A percentile compares a stretch with the other conserved stretches of the same genome.
Conservation (phyloP, 2,329 filamentous ascomycete genomes). For the Nigrospora osmanthi region DNA sequence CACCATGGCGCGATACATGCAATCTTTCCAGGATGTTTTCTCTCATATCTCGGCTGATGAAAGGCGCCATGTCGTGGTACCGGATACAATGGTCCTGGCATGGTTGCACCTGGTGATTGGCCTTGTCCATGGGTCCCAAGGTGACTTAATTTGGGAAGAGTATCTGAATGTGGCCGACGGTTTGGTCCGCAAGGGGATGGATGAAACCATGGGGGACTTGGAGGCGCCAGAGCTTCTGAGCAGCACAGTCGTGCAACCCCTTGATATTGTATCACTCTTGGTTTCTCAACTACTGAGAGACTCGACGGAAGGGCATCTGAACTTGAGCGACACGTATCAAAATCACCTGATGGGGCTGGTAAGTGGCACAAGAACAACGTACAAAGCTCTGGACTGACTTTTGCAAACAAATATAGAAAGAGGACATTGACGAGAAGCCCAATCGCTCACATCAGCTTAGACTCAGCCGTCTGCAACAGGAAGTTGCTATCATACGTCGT, state of each 20-base stretch:
- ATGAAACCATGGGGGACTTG: conserved; percentile 25
- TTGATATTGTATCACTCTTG: conserved; percentile 33
- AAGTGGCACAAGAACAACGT: conserved; percentile 5
- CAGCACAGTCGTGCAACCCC: conserved; percentile 29
- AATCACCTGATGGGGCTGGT: conserved; percentile 33
- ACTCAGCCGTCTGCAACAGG: conserved; percentile 31
- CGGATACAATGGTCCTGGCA: conserved; percentile 26
- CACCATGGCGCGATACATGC: conserved; percentile 5
- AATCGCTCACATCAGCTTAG: conserved; percentile 32
- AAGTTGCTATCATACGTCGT: conserved; percentile 28
- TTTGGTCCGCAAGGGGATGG: conserved; percentile 26
- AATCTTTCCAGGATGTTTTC: conserved; percentile 9
- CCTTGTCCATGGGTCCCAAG: conserved; percentile 19
- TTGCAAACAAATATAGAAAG: conserved; percentile 18
- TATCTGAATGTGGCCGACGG: conserved; percentile 21
- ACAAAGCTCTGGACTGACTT: conserved; percentile 8
- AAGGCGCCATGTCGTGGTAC: conserved; percentile 21
- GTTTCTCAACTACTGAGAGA: conserved; percentile 30
- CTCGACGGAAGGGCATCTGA: conserved; percentile 25
- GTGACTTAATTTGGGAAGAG: conserved; percentile 14
- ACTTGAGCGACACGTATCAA: conserved; percentile 33
- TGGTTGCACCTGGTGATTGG: conserved; percentile 34
- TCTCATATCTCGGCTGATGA: conserved; percentile 15
- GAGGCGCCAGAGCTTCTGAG: conserved; percentile 23
- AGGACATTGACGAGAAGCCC: conserved; percentile 30